Evolutionary conservation across 345 rosid genomes (phyloP).

Genomic region (Lepidium aucheri): DNA sequence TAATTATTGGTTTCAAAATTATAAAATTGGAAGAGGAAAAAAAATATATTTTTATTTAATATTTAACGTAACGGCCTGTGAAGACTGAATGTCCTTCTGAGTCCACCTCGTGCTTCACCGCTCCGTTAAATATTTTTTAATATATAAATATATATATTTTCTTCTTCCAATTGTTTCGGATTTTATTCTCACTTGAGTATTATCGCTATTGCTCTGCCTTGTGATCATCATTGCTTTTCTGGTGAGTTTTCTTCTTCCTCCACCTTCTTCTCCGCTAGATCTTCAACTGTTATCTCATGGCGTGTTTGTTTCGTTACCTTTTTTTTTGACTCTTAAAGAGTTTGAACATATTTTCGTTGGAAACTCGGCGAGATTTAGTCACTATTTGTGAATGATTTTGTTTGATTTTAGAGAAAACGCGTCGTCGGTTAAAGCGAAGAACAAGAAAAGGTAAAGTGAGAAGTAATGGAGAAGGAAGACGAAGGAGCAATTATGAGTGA

Average conservation of each 20-base stretch:
- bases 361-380: background rate
- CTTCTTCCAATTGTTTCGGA: background rate
- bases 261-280: background rate
- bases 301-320: background rate
- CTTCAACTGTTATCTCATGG: background rate
- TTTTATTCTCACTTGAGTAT: background rate
- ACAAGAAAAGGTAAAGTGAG: background rate
- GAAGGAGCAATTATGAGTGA: constrained; percentile 19
- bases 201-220: constrained; percentile 6
- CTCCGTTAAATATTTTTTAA: background rate
- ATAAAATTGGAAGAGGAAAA: no score
- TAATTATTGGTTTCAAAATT: no score
- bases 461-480: constrained; percentile 23
- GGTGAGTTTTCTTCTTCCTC: constrained; percentile 10
- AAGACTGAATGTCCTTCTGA: constrained; percentile 8
- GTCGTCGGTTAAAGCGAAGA: background rate
- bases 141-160: background rate
- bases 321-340: background rate
- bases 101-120: constrained; percentile 30
- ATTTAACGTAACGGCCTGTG: constrained; percentile 6
- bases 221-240: constrained; percentile 13
- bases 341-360: background rate
- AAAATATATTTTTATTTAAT: no score
- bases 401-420: constrained; percentile 4
- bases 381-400: background rate